Percentiles rank a stretch among this genome's conserved stretches.
These are phyloP conservation scores for Imleria badia DNA, from an alignment of 768 basidiomycete species.

Conservation along the genomic window DNA sequence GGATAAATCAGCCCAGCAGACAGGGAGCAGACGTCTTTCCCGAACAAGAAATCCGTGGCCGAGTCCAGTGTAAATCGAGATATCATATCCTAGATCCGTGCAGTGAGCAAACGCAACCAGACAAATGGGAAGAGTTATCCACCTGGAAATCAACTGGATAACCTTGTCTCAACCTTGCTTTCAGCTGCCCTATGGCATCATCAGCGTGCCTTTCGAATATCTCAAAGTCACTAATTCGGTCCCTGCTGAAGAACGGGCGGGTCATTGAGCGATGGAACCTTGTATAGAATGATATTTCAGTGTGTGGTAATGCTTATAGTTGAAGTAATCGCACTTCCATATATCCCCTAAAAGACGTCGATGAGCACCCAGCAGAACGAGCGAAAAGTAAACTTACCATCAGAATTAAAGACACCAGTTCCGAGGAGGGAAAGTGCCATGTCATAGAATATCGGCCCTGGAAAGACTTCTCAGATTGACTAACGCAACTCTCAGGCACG, in stretches of 20 bases:
- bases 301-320: background rate
- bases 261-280: slow-evolving; percentile 62
- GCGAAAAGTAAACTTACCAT: slow-evolving; percentile 35
- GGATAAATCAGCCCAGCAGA: slow-evolving; percentile 51
- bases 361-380: background rate
- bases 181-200: slow-evolving; percentile 46
- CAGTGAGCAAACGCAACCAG: background rate
- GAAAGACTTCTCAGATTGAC: slow-evolving; percentile 21
- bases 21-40: slow-evolving; percentile 47
- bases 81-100: slow-evolving; percentile 43
- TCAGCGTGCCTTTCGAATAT: slow-evolving; percentile 53
- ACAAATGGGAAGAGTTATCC: background rate
- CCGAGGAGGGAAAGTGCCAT: slow-evolving; percentile 42
- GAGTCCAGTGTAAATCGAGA: slow-evolving; percentile 61
- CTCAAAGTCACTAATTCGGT: slow-evolving; percentile 54
- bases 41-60: slow-evolving; percentile 59
- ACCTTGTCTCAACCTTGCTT: slow-evolving; percentile 43
- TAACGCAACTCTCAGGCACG: slow-evolving; percentile 1
- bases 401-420: slow-evolving; percentile 59
- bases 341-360: slow-evolving; percentile 40
- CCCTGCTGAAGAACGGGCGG: slow-evolving; percentile 58
- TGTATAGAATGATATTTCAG: background rate
- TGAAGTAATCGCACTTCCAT: slow-evolving; percentile 49
- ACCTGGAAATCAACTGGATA: slow-evolving; percentile 59
- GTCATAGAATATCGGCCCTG: slow-evolving; percentile 15